Evolutionary conservation across 225 moss, liverwort and hornwort genomes (phyloP), one percentile per base, ranked within the genome.

Genomic region (Polytrichum formosum): DNA sequence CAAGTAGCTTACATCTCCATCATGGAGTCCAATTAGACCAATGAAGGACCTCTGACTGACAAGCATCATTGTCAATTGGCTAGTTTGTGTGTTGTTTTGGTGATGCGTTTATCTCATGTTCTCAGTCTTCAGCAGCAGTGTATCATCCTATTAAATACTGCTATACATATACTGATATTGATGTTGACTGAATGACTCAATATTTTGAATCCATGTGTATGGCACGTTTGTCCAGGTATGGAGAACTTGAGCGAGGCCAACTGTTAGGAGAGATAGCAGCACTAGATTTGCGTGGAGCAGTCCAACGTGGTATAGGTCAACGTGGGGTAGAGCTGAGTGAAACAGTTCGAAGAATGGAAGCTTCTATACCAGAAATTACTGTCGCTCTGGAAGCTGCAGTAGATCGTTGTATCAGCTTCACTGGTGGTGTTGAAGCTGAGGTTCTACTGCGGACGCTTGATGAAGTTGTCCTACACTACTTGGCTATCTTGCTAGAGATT

Each of bases 281-380:
- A 55, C 71, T 98, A 74, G 90, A 93, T 78, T 81, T 98, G 72
- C 86, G 85, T 64, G 90, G 90, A 61, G 94, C 94, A 70, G 91
- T 93, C 59, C 82, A 86, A 22, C 90, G 98, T 65, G 92, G 90
- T 74, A 64, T 98, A 54, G 98, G 98, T 71, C 92, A 92, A 85
- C 90, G 88, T 54, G 94, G 98, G 68, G 94, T 98, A 60, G 98
- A 98, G 78, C 80, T 98, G 66, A 98, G 94, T 82, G 98, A 98
- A 78, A 94, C 98, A 68, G 98, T 98, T 61, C 90, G 98, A 66
- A 88, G 98, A 70, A 88, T 98, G 81, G 90, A 98, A 78, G 87
- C 88, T 55, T 94, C 98, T 22, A 79, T 98, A 56, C 94, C 94
- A 53, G 85, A 91, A 71, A 68, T 98, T 69, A 85, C 90, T 25